These are phyloP conservation scores for Gnomoniopsis sp. DNA, from an alignment of 2,329 filamentous ascomycete genomes.

Conservation along the genomic window DNA sequence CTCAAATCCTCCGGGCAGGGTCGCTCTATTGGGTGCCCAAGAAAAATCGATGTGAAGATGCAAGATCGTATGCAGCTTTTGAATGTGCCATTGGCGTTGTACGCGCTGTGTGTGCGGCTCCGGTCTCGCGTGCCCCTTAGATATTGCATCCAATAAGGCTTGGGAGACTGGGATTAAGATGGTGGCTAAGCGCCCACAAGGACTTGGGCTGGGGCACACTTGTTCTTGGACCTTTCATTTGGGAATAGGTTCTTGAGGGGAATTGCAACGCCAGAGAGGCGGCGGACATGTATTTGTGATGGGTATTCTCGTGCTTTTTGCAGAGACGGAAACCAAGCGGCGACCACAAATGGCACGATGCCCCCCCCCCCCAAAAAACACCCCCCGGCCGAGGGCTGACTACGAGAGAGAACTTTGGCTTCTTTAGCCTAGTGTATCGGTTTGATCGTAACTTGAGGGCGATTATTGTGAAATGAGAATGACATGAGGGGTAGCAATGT, in stretches of 20 bases:
- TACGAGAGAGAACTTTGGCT: too few species aligned
- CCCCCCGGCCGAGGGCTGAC: too few species aligned
- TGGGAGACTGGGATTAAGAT: not conserved
- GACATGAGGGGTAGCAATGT: too few species aligned
- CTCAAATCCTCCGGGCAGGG: not conserved
- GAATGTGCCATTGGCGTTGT: constrained; percentile 12
- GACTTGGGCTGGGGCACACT: not conserved
- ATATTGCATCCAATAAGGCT: constrained; percentile 2
- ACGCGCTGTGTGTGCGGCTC: constrained; percentile 15
- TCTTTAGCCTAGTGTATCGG: too few species aligned
- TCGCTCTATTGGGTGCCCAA: constrained; percentile 7
- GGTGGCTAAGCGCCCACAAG: constrained; percentile 12
- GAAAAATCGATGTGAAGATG: not conserved
- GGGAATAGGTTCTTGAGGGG: not conserved
- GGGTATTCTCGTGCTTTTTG: too few species aligned
- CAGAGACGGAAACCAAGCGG: too few species aligned
- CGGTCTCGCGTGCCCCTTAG: constrained; percentile 12
- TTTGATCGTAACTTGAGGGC: too few species aligned
- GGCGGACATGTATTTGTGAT: too few species aligned
- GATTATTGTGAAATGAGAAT: too few species aligned
- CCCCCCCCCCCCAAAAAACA: too few species aligned
- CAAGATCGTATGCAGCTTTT: constrained; percentile 2
- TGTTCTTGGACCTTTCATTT: not conserved
- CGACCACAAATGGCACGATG: too few species aligned
- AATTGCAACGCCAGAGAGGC: too few species aligned